Evolutionary conservation across 2,329 filamentous ascomycete species (phyloP).

Genomic region (Sclerotinia spermophila): DNA sequence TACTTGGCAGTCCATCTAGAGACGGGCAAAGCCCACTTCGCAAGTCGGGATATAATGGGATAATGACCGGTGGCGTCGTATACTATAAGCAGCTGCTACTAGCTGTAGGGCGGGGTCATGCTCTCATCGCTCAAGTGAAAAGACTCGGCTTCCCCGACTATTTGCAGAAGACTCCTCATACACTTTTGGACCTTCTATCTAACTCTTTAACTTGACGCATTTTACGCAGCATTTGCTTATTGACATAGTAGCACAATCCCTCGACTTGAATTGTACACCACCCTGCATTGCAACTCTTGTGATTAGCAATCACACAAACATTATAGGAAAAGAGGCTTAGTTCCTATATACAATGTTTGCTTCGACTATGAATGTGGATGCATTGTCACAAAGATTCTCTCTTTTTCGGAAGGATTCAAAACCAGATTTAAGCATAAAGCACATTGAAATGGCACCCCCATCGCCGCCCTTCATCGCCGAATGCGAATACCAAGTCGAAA

Average conservation of each 20-base stretch:
- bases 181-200: background rate
- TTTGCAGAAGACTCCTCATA: background rate
- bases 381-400: background rate
- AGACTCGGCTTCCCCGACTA: background rate
- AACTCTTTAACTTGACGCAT: background rate
- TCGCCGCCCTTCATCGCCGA: constrained; percentile 12
- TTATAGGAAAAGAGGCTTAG: background rate
- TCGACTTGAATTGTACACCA: background rate
- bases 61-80: background rate
- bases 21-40: background rate
- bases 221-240: background rate
- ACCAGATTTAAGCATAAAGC: background rate
- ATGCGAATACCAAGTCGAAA: constrained; percentile 16
- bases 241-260: background rate
- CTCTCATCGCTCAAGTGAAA: background rate
- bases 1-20: background rate
- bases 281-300: background rate
- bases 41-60: background rate
- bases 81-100: background rate
- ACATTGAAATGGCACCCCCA: background rate
- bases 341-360: background rate
- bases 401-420: background rate
- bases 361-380: background rate
- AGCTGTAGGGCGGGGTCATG: background rate
- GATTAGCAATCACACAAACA: background rate